These are phyloP conservation scores for Hanseniaspora singularis DNA, from an alignment of 805 yeast species.

Conservation along the genomic window DNA sequence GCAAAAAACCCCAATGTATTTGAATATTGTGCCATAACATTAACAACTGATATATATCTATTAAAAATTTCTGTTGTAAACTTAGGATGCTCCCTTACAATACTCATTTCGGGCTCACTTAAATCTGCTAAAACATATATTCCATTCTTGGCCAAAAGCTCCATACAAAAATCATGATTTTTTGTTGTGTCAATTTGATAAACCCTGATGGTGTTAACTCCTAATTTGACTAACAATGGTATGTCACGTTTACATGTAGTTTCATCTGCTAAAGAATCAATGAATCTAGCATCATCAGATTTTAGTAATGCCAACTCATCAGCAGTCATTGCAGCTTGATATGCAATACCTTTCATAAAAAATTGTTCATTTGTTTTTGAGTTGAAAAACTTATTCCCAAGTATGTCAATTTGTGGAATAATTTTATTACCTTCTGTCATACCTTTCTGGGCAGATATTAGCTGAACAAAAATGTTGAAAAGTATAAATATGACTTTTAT, in stretches of 20 bases:
- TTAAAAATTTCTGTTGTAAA: conserved; percentile 64
- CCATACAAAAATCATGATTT: conserved; percentile 70
- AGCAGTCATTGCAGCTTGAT: conserved; percentile 40
- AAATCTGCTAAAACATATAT: conserved; percentile 86
- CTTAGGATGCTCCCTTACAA: conserved; percentile 61
- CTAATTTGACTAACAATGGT: conserved; percentile 55
- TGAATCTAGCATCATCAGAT: conserved; percentile 26
- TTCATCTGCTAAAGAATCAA: conserved; percentile 70
- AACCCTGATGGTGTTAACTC: conserved; percentile 71
- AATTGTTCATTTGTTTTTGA: conserved; percentile 66
- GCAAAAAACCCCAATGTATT: conserved; percentile 92
- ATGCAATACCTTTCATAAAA: conserved; percentile 78
- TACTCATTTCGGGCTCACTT: conserved; percentile 71
- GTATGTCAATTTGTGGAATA: conserved; percentile 39
- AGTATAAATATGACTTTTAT: too few relatives aligned
- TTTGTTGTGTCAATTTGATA: conserved; percentile 67
- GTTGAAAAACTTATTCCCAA: conserved; percentile 68
- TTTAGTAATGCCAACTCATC: conserved; percentile 3
- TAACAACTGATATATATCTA: conserved; percentile 75
- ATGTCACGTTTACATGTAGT: conserved; percentile 67
- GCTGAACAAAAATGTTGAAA: neutral
- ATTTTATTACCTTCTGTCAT: neutral
- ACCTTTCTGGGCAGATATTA: neutral
- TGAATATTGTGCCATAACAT: conserved; percentile 60
- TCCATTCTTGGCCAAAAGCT: conserved; percentile 65